Conservation (phyloP, 257 asterid species). For the Coffea canephora region DNA sequence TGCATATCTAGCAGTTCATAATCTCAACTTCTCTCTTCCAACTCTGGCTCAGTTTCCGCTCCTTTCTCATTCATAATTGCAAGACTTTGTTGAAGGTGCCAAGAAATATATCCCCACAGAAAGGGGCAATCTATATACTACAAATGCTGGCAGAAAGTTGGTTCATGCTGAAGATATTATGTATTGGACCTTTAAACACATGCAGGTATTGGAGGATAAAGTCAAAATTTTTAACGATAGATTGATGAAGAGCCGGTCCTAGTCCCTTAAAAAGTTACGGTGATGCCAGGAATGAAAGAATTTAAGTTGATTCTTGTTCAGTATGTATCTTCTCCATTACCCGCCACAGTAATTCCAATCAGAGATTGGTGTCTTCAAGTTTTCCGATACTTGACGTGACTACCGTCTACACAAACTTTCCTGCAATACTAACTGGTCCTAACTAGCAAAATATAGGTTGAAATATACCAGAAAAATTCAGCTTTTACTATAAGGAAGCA, state of each 20-base stretch:
- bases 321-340: not conserved
- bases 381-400: not conserved
- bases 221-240: not conserved
- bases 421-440: not conserved
- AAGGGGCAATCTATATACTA: constrained; percentile 3
- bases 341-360: not conserved
- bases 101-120: not conserved
- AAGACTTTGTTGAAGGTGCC: not conserved
- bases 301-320: not conserved
- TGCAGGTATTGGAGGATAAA: not conserved
- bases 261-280: not conserved
- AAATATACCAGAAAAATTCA: not conserved
- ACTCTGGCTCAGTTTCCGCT: constrained; percentile 76
- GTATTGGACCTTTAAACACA: not conserved
- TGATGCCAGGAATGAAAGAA: not conserved
- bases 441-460: not conserved
- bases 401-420: not conserved
- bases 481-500: not conserved
- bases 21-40: constrained; percentile 58
- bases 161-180: not conserved
- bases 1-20: constrained; percentile 75
- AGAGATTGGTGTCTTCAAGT: not conserved
- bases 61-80: constrained; percentile 53
- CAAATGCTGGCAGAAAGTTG: not conserved
- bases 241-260: not conserved